Base-by-base conservation (phyloP, 2,329 filamentous ascomycete genomes). In the Pestalotiopsis sp. region DNA sequence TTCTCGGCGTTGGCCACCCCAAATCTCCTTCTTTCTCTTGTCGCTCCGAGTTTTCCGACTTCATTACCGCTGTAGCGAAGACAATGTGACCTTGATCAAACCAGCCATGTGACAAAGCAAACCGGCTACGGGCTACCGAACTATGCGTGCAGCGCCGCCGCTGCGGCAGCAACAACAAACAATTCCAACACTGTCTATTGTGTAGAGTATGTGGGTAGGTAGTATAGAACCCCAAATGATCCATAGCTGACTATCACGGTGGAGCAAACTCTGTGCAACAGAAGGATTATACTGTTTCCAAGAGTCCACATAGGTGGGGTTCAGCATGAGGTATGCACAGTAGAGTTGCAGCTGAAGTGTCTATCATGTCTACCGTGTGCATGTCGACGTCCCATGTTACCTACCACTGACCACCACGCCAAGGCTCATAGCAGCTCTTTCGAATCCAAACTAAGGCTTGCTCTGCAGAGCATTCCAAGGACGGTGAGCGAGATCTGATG, bases 271-370 rank as follows among this genome's bases (percentile, higher is more conserved):
- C 56, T 26, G 22, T 26, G 56, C 22, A 58, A 35, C 56, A 58
- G 56, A 58, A 35, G 22, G 56, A 58, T 58, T 58, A 58, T 58
- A 58, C 56, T 58, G 26, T 58, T 58, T 35, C 56, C 56, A 58
- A 35, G 56, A 58, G 56, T 58, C 56, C 56, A 58, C 56, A 58
- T 11, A 20, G 17, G 56, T 58, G 56, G 56, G 44, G 56, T 58
- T 22, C 9, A 58, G 22, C 22, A 58, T 22, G 26, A 58, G 14
- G 24, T 35, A 58, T 20, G 22, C 20, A 58, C 10, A 22, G 22
- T 26, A 58, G 22, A 26, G 26, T 58, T 35, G 22, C 56, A 26
- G 20, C 56, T 35, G 26, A 35, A 13, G 56, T 13, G 10, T 58
- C 22, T 58, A 22, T 55, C 20, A 55, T 20, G 20, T 17, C 20